Evolutionary conservation across 768 basidiomycete genomes (phyloP).

Genomic region (Tulasnella sp.): DNA sequence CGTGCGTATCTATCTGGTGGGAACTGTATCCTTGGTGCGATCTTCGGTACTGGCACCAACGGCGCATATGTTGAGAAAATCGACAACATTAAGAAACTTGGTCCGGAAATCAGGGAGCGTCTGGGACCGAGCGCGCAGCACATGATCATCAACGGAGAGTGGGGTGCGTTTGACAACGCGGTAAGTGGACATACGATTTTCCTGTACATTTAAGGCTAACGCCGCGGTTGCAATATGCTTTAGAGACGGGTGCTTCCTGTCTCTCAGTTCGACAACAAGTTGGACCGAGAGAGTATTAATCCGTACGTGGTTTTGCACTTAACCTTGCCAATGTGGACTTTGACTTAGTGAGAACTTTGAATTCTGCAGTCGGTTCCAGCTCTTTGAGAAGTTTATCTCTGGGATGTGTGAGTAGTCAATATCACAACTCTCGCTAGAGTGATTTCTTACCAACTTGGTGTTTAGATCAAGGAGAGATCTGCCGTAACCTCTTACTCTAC

Average conservation of each 20-base stretch:
- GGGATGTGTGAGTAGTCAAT: slow-evolving; percentile 59
- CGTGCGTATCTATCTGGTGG: slow-evolving; percentile 89
- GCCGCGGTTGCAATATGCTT: background rate
- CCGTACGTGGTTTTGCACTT: slow-evolving; percentile 37
- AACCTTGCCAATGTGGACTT: background rate
- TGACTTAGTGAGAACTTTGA: background rate
- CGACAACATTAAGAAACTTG: slow-evolving; percentile 74
- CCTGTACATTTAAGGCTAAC: background rate
- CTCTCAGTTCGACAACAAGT: slow-evolving; percentile 81
- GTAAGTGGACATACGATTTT: slow-evolving; percentile 35
- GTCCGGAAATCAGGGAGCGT: slow-evolving; percentile 35
- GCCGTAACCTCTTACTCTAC: slow-evolving; percentile 65
- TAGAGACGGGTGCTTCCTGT: slow-evolving; percentile 75
- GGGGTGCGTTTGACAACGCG: slow-evolving; percentile 95
- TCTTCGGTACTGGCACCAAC: slow-evolving; percentile 98
- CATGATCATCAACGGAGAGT: slow-evolving; percentile 97
- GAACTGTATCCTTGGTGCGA: slow-evolving; percentile 63
- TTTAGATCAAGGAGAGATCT: slow-evolving; percentile 77
- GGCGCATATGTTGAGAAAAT: slow-evolving; percentile 92
- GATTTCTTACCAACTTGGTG: background rate
- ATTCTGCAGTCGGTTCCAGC: slow-evolving; percentile 51
- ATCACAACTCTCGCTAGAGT: background rate
- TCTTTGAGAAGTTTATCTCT: slow-evolving; percentile 96
- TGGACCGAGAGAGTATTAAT: slow-evolving; percentile 92
- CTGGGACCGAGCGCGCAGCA: slow-evolving; percentile 36